These are phyloP conservation scores for Marvania coccoides DNA, from an alignment of 139 green algal genomes.

Conservation along the genomic window DNA sequence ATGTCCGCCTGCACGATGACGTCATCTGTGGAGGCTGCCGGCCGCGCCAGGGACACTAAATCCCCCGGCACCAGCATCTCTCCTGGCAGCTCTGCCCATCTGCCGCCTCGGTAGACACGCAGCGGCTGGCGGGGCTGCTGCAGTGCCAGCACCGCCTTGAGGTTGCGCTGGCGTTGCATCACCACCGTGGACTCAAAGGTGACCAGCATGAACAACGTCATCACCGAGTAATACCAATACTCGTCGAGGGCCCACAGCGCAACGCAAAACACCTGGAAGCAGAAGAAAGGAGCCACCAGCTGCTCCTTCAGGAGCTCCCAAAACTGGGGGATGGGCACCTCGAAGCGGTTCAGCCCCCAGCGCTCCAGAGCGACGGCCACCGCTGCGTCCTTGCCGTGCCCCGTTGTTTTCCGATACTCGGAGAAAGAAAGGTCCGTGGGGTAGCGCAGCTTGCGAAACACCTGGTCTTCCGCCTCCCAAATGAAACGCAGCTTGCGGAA, in stretches of 20 bases:
- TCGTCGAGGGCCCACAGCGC: conserved; percentile 90
- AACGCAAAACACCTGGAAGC: conserved; percentile 96
- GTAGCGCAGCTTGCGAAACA: conserved; percentile 69
- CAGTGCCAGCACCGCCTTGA: conserved; percentile 78
- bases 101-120: conserved; percentile 45
- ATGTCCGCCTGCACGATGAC: conserved; percentile 79
- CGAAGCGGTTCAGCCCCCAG: conserved; percentile 66
- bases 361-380: conserved; percentile 38
- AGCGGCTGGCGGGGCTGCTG: conserved; percentile 64
- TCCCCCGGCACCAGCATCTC: conserved; percentile 89
- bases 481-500: conserved; percentile 74
- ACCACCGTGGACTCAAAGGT: conserved; percentile 97
- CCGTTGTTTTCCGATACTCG: conserved; percentile 31
- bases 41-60: conserved; percentile 74
- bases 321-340: conserved; percentile 73
- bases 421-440: conserved; percentile 52
- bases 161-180: conserved; percentile 72
- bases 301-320: conserved; percentile 77
- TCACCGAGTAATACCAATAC: conserved; percentile 97
- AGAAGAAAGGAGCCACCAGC: conserved; percentile 95
- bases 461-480: conserved; percentile 26
- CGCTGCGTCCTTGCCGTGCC: conserved; percentile 33
- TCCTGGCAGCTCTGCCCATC: conserved; percentile 62
- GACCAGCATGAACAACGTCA: conserved; percentile 97
- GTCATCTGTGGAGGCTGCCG: conserved; percentile 21